These are phyloP conservation scores for Suhomyces atakaporum DNA, from an alignment of 1,139 yeast genomes.

Conservation along the genomic window DNA sequence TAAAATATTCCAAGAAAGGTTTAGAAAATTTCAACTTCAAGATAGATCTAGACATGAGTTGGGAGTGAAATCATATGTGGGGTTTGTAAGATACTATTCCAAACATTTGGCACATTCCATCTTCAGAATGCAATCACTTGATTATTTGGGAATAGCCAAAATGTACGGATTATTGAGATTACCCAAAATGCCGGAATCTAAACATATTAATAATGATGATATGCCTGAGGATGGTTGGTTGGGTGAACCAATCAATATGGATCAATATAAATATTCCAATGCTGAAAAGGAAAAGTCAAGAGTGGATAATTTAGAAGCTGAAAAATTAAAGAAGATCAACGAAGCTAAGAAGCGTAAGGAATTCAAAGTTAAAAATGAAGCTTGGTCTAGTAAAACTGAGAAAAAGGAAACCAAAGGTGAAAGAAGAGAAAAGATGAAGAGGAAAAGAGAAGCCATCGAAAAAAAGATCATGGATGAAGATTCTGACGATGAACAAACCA, in stretches of 20 bases:
- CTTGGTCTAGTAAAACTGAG: conserved; percentile 79
- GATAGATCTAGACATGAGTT: conserved; percentile 82
- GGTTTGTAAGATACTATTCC: conserved; percentile 78
- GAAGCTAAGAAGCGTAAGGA: conserved; percentile 53
- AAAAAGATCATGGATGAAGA: conserved; percentile 51
- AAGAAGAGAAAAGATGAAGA: conserved; percentile 63
- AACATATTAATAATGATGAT: conserved; percentile 45
- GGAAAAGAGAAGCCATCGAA: conserved; percentile 65
- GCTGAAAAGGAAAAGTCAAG: conserved; percentile 64
- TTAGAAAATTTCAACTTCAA: conserved; percentile 61
- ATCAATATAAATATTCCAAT: conserved; percentile 64
- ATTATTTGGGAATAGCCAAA: conserved; percentile 70
- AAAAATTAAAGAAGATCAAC: conserved; percentile 43
- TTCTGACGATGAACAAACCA: conserved; percentile 54
- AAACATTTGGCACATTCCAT: conserved; percentile 92
- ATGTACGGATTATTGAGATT: conserved; percentile 79
- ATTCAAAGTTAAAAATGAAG: conserved; percentile 54
- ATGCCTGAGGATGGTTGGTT: conserved; percentile 76
- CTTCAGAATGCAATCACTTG: conserved; percentile 71
- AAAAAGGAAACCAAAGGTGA: conserved; percentile 64
- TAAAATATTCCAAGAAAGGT: conserved; percentile 26
- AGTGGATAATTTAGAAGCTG: conserved; percentile 55
- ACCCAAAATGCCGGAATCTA: conserved; percentile 94
- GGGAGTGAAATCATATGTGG: conserved; percentile 79
- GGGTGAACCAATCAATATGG: conserved; percentile 62